Percentiles rank a stretch among this genome's conserved stretches.
Evolutionary conservation across 139 green algal genomes (phyloP).

Genomic region (Astrephomene gubernaculifera): DNA sequence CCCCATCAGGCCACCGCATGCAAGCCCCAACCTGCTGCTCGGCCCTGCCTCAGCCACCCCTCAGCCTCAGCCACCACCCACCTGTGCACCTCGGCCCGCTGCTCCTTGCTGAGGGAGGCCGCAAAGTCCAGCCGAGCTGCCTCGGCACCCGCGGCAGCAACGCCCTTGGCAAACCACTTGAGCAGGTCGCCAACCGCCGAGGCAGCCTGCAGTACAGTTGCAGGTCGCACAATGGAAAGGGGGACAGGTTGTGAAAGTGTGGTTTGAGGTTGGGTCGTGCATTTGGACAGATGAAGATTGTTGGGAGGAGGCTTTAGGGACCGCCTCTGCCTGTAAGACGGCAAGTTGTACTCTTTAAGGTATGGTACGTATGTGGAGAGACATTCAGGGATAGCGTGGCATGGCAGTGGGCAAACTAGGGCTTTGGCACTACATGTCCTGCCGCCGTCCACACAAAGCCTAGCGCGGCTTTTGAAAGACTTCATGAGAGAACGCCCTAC

Average conservation of each 20-base stretch:
- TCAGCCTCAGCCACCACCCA: not conserved
- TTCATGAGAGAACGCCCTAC: too few species aligned
- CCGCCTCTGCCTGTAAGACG: too few species aligned
- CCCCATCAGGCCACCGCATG: too few species aligned
- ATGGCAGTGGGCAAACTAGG: too few species aligned
- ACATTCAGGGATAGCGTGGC: too few species aligned
- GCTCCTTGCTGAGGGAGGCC: constrained; percentile 3
- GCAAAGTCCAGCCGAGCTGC: not conserved
- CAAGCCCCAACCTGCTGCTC: too few species aligned
- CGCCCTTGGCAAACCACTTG: constrained; percentile 27
- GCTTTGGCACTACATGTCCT: not conserved
- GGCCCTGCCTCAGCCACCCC: too few species aligned
- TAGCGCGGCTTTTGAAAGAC: too few species aligned
- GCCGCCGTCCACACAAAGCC: not conserved
- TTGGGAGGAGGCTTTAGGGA: too few species aligned
- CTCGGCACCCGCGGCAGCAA: not conserved
- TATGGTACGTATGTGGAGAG: too few species aligned
- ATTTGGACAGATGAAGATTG: not conserved
- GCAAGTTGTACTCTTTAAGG: too few species aligned
- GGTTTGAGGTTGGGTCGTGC: not conserved
- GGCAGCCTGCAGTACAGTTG: not conserved
- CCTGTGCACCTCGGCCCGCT: constrained; percentile 22
- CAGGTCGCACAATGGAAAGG: not conserved
- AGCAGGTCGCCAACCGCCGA: not conserved
- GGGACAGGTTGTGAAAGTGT: not conserved